Base-by-base conservation (phyloP, 768 basidiomycete genomes). In the Chlorophyllum brunneum region DNA sequence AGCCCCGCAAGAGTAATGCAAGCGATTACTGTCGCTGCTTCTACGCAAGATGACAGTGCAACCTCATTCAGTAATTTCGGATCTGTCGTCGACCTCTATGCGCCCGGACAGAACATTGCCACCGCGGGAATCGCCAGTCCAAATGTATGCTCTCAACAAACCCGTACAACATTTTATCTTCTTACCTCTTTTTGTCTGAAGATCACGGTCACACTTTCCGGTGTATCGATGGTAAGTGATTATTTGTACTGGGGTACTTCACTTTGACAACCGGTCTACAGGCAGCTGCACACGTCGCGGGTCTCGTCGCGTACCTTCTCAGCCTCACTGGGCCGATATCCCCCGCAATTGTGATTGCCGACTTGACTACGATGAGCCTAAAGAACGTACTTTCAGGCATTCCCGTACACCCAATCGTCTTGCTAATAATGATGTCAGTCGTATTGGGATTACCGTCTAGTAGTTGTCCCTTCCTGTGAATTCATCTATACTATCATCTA, bases 201-300 rank as follows among this genome's bases (percentile, higher is more conserved):
- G 57, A 48, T 53, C 1, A 43, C 53, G 1, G 46, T 40, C 1
- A 48, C 43, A 5, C 36, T 59, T 20, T 59, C 52, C 6, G 33
- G 27, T 15, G 56, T 42, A n/a, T 39, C 43, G 8, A 54, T 44
- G 40, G 56, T 54, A 16, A 33, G 45, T 23, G 10, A 3, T 10
- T 33, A 41, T 30, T 31, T 24, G 11, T 15, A 22, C 34, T 42
- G 5, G 40, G 3, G 38, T 2, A 10, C 11, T 39, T 51, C 42
- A 16, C 29, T 8, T 16, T 38, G 18, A 2, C 7, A 11, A 11
- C 27, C 29, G 40, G 23, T 33, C 18, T 4, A 13, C 44, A 58
- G 59, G 52, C 59, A 22, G 55, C 48, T 10, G 55, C 59, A 23
- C 55, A 55, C 29, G 55, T 58, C 47, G 57, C 57, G 20, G 57